Percentiles rank a stretch among this genome's conserved stretches.
Evolutionary conservation across 2,329 filamentous ascomycete genomes (phyloP).

Genomic region (Mycosphaerella sp.): DNA sequence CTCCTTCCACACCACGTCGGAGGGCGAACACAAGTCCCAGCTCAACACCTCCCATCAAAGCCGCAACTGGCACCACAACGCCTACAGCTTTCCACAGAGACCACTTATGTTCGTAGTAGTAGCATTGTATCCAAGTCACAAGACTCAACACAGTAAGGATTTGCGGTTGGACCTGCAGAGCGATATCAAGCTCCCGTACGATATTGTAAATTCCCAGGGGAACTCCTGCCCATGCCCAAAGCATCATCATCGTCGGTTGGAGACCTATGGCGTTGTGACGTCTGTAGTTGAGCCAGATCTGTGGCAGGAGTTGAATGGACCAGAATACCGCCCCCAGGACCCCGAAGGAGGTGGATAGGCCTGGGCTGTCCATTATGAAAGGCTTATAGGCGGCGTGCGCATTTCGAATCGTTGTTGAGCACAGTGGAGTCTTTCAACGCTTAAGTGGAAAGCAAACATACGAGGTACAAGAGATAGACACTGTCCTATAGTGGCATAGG

Average conservation of each 20-base stretch:
- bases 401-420: too few species aligned
- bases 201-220: slow-evolving; percentile 60
- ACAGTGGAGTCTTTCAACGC: too few species aligned
- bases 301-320: slow-evolving; percentile 64
- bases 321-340: slow-evolving; percentile 58
- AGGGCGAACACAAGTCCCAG: slow-evolving; percentile 53
- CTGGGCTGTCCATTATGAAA: slow-evolving; percentile 18
- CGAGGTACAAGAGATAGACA: too few species aligned
- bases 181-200: slow-evolving; percentile 48
- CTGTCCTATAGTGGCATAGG: too few species aligned
- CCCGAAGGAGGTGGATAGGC: slow-evolving; percentile 51
- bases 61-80: slow-evolving; percentile 48
- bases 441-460: too few species aligned
- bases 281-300: slow-evolving; percentile 62
- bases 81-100: slow-evolving; percentile 44
- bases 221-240: slow-evolving; percentile 63
- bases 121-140: slow-evolving; percentile 52
- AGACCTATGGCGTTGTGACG: slow-evolving; percentile 60
- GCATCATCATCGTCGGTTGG: slow-evolving; percentile 65
- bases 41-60: slow-evolving; percentile 55
- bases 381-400: not conserved
- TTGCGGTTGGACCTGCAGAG: slow-evolving; percentile 51
- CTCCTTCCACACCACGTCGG: slow-evolving; percentile 41
- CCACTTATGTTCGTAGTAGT: slow-evolving; percentile 55
- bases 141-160: slow-evolving; percentile 50